A percentile compares a stretch with the other conserved stretches of the same genome.
These are phyloP conservation scores for Obelidium mucronatum DNA, from an alignment of 192 early-diverging fungal species.

Conservation along the genomic window DNA sequence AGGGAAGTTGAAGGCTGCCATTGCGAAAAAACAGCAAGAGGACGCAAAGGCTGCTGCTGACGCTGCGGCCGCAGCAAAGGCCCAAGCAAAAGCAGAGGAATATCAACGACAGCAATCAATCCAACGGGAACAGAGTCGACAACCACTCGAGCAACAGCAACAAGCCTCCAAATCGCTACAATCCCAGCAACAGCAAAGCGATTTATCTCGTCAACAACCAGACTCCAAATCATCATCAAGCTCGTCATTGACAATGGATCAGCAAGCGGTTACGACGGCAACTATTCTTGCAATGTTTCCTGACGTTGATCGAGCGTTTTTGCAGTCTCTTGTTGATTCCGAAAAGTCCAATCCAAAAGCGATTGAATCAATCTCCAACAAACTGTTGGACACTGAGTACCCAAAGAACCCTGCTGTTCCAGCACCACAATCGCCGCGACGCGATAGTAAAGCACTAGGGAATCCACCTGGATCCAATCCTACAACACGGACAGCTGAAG, in stretches of 20 bases:
- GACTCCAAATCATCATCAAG: too few species aligned
- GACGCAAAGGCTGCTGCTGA: slow-evolving; percentile 21
- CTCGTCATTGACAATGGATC: too few species aligned
- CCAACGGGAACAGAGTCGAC: slow-evolving; percentile 22
- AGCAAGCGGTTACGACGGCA: slow-evolving; percentile 31
- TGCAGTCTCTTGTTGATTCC: slow-evolving; percentile 57
- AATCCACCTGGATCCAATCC: not conserved
- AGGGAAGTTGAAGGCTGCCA: slow-evolving; percentile 45
- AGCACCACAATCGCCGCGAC: not conserved
- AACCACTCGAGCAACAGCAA: not conserved
- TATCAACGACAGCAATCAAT: slow-evolving; percentile 52
- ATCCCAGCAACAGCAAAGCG: slow-evolving; percentile 5
- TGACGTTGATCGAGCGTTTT: slow-evolving; percentile 65
- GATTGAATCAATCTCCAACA: slow-evolving; percentile 61
- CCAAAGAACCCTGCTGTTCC: slow-evolving; percentile 43
- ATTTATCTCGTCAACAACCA: slow-evolving; percentile 34
- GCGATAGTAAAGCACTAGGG: too few species aligned
- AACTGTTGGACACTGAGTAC: slow-evolving; percentile 64
- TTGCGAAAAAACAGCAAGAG: slow-evolving; percentile 55
- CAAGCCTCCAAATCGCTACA: slow-evolving; percentile 31
- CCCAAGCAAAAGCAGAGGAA: too few species aligned
- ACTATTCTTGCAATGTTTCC: slow-evolving; percentile 64
- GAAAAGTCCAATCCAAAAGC: slow-evolving; percentile 55
- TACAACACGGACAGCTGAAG: slow-evolving; percentile 5
- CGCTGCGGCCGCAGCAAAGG: too few species aligned